These are phyloP conservation scores for Russula abietina DNA, from an alignment of 768 basidiomycete species.

Conservation along the genomic window DNA sequence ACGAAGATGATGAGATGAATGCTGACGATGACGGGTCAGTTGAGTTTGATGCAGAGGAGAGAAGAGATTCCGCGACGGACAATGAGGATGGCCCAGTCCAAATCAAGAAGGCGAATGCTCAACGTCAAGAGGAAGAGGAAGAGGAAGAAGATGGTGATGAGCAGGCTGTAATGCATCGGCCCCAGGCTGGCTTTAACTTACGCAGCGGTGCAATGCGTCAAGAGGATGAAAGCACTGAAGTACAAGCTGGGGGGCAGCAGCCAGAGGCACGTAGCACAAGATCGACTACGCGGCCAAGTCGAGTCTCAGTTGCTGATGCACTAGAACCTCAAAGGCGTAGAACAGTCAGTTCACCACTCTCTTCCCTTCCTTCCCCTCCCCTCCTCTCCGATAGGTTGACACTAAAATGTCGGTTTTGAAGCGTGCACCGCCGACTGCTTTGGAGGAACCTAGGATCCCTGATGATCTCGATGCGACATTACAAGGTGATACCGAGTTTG, in stretches of 20 bases:
- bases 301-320: not conserved
- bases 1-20: not conserved
- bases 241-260: not conserved
- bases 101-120: not conserved
- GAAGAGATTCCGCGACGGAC: constrained; percentile 4
- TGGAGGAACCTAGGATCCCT: not conserved
- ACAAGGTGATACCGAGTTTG: not conserved
- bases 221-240: not conserved
- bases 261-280: not conserved
- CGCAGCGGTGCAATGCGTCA: not conserved
- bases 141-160: constrained; percentile 8
- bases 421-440: not conserved
- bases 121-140: constrained; percentile 15
- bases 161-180: not conserved
- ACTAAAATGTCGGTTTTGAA: not conserved
- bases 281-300: not conserved
- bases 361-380: not conserved
- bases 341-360: not conserved
- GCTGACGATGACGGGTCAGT: not conserved
- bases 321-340: not conserved
- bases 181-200: not conserved
- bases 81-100: constrained; percentile 1
- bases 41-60: not conserved
- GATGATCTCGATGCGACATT: not conserved
- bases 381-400: not conserved